phyloP scores from a whole-genome alignment of 208 protist species.

The Leishmania braziliensis region DNA sequence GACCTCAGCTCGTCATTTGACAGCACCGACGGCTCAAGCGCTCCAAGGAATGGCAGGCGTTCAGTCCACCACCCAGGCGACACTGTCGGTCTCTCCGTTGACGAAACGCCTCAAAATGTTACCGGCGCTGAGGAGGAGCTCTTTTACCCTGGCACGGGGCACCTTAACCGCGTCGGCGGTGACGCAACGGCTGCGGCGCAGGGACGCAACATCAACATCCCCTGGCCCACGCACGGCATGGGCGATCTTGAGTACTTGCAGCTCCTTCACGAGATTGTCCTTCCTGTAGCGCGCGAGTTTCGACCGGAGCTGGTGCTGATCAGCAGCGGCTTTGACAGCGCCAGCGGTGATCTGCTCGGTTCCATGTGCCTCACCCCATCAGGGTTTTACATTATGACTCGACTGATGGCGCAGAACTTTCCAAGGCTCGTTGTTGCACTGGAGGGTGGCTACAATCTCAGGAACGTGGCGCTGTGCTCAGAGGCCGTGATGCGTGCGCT shows the following conservation, averaged over 20 bases:
- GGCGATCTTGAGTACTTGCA: conserved; percentile 95
- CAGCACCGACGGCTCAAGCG: not conserved
- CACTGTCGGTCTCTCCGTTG: conserved; percentile 56
- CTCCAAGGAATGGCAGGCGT: not conserved
- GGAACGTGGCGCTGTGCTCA: conserved; percentile 77
- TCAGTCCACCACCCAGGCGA: conserved; percentile 39
- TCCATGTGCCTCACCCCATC: conserved; percentile 78
- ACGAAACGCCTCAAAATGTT: conserved; percentile 20
- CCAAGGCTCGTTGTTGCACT: conserved; percentile 77
- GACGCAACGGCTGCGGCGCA: conserved; percentile 50
- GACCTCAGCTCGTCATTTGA: not conserved
- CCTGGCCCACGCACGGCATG: conserved; percentile 83
- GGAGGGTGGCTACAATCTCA: conserved; percentile 92
- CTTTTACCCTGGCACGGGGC: conserved; percentile 95
- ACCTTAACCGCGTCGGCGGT: conserved; percentile 64
- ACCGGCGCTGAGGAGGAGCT: conserved; percentile 15
- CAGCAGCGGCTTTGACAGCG: conserved; percentile 96
- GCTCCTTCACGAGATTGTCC: conserved; percentile 92
- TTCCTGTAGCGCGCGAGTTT: conserved; percentile 91
- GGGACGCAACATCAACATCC: conserved; percentile 95
- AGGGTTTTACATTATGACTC: conserved; percentile 85
- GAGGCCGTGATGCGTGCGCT: conserved; percentile 84
- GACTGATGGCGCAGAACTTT: conserved; percentile 44
- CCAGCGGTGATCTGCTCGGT: conserved; percentile 93
- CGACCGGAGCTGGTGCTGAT: conserved; percentile 93